Base-by-base conservation (phyloP, 2,329 filamentous ascomycete species). In the Ophiosphaerella korrae region DNA sequence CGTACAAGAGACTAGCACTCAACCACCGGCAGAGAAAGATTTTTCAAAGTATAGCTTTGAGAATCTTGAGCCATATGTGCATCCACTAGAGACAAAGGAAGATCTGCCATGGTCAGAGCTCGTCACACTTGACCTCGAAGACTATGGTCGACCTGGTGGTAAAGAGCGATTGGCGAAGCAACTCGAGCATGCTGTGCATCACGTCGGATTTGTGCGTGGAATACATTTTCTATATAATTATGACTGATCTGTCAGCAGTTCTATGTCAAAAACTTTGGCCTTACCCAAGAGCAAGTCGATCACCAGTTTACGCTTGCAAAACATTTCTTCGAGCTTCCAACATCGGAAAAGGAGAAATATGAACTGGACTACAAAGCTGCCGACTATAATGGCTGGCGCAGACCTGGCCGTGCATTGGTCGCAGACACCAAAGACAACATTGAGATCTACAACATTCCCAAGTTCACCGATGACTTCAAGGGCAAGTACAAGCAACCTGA, bases 251-350 rank as follows among this genome's bases (percentile, higher is more conserved):
- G 33, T 26, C 2, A 5, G 0, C 84, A 87, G 73, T 87, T 87
- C 72, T 86, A 86, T 53, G 80, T 87, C 16, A 81, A 80, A 51
- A 85, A 71, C 69, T 86, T 83, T 53, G 84, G 83, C 29, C 75
- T 87, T n/a, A 74, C 71, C 1, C 82, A 86, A 64, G 82, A 85
- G 40, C 75, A 84, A 63, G 78, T 87, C 1, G 80, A 87, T 56
- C 74, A 76, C 5, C 84, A 87, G 55, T 87, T 86, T 54, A 82
- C 84, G 11, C 77, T 87, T 2, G 84, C 80, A 1, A 82, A 83
- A 50, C 75, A 81, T 32, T 79, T 87, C 54, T 86, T 86, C 60
- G 66, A 78, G 4, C 73, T 87, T 0, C 76, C 83, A 0, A 73
- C 77, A 0, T 79, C 83, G 8, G 83, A 87, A 62, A 87, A 86